Evolutionary conservation across 768 basidiomycete genomes (phyloP).

Genomic region (Plicaturopsis crispa): DNA sequence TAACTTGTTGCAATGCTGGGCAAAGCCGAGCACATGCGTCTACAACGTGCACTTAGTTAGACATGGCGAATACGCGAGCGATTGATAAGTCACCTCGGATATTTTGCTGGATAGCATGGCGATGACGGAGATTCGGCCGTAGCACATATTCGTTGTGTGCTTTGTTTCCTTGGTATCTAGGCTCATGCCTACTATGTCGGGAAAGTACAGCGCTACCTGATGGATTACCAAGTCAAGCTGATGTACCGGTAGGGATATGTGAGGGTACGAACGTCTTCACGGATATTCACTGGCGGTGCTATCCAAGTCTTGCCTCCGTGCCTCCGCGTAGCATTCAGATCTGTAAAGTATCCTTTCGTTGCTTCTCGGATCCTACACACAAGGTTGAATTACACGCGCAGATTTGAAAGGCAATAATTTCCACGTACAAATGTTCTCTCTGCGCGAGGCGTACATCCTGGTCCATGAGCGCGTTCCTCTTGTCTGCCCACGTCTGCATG

Average conservation of each 20-base stretch:
- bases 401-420: neutral
- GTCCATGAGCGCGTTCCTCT: constrained; percentile 63
- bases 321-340: constrained; percentile 69
- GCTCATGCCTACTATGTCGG: constrained; percentile 71
- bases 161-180: constrained; percentile 46
- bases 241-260: neutral
- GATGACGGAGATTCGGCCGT: constrained; percentile 71
- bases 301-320: constrained; percentile 95
- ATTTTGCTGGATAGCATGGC: constrained; percentile 80
- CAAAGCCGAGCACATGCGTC: constrained; percentile 77
- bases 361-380: constrained; percentile 47
- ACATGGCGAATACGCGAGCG: neutral
- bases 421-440: constrained; percentile 3
- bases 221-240: neutral
- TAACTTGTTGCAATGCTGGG: constrained; percentile 42
- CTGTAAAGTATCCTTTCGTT: constrained; percentile 83
- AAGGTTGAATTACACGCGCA: neutral
- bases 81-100: constrained; percentile 66
- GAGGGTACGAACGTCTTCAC: constrained; percentile 67
- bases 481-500: constrained; percentile 50
- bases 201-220: constrained; percentile 89
- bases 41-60: constrained; percentile 19
- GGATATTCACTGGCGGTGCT: constrained; percentile 82
- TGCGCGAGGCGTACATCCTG: constrained; percentile 29
- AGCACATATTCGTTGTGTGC: constrained; percentile 74